Base-by-base conservation (phyloP, 257 asterid genomes). In the Solanum sejunctum region DNA sequence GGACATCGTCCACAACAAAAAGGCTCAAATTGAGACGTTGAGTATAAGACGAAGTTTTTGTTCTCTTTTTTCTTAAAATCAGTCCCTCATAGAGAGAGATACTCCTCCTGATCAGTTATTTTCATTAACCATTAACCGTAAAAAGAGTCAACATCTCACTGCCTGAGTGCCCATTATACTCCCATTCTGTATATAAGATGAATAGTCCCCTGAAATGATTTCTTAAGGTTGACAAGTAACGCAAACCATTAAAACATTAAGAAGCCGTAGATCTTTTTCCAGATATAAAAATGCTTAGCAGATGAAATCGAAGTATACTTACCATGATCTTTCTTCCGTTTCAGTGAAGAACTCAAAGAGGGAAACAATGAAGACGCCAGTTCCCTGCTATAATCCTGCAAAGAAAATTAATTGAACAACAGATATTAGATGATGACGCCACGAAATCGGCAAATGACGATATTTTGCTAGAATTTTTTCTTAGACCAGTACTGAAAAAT, bases 321-420 rank as follows among this genome's bases (percentile, higher is more conserved):
- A 87, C 98, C 98, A 8, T 95, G 98, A 90, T 95, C 98, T 89
- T 94, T 94, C 92, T 94, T 94, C 88, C 98, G 90, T 88, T 88
- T 92, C 89, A 94, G 85, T 81, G 87, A 63, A 84, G 94, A 81
- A 85, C 91, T 88, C 90, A 87, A 60, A 21, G 93, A 91, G 60
- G 97, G 97, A 89, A 94, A 94, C 47, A 92, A 84, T 51, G 88
- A 75, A 78, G 92, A 89, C 43, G 98, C 98, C 78, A 89, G 88
- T 88, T 91, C 93, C 89, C 98, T 90, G 91, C 98, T 92, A 83
- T 87, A 89, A 86, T 94, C 98, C 98, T 94, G 94, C 66, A 88
- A 81, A 72, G 23, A 39, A 45, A 51, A 72, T 87, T 32, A 15
- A 66, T 32, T n/a, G 61, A 63, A 77, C 12, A 5, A 51, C 63